Evolutionary conservation across 306 rosid species (phyloP), one percentile per base, ranked within the genome.

Genomic region (Phaseolus lunatus): DNA sequence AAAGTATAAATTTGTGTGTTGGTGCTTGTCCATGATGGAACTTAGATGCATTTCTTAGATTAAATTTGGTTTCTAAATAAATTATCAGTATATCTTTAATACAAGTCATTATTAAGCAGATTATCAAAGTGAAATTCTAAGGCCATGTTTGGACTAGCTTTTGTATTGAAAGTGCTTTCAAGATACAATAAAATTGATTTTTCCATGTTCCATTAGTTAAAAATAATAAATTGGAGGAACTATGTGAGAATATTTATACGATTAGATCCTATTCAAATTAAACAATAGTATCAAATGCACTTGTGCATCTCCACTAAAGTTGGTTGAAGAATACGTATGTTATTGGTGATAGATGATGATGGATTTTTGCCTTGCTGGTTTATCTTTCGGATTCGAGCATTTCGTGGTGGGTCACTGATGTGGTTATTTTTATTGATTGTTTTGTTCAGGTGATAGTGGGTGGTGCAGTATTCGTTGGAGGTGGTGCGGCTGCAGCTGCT

Each of bases 381-480:
- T 31, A 13, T 6, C 14, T 44, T 0, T 45, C 72, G 2, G 9
- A 15, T 48, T 76, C 18, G 5, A 49, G 15, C 6, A 16, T 22
- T 41, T 1, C 5, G 27, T 61, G 64, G 68, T 61, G 64, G 68
- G 27, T 72, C 0, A 35, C 26, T 54, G 12, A 77, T 74, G 24
- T 10, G 29, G 23, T n/a, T 3, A 29, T 61, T 61, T 44, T 61
- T 26, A 18, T 37, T 72, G 16, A 12, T 41, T 74, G n/a, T 57
- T 49, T 62, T 18, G 43, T 50, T 33, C 63, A 92, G 98, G 97
- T 94, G 75, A 52, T 90, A 35, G 82, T 93, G 12, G 97, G 94
- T 12, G 96, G 96, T 7, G 88, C 88, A 14, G 93, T 85, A 4
- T 61, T 85, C 1, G 72, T 85, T 39, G 85, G 91, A 5, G 93